Evolutionary conservation across 768 basidiomycete genomes (phyloP).

Genomic region (Tylopilus felleus): DNA sequence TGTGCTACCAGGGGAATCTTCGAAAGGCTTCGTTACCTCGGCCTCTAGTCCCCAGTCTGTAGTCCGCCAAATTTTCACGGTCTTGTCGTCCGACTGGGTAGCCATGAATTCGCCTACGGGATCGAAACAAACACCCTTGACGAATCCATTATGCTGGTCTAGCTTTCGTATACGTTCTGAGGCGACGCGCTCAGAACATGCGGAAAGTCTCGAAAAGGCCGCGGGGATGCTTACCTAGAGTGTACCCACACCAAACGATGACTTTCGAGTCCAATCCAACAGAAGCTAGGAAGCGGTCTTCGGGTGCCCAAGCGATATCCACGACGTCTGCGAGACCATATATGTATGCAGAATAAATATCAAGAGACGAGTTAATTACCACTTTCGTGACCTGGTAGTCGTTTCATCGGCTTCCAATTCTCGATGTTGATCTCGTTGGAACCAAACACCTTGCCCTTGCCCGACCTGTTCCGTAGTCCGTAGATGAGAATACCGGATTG

Average conservation of each 20-base stretch:
- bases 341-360: constrained; percentile 1
- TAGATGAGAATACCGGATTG: constrained; percentile 1
- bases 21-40: constrained; percentile 86
- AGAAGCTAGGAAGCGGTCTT: constrained; percentile 88
- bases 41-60: constrained; percentile 86
- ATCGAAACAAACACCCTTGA: constrained; percentile 99
- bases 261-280: constrained; percentile 91
- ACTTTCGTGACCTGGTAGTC: constrained; percentile 91
- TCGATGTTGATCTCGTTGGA: constrained; percentile 95
- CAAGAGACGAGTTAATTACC: constrained; percentile 47
- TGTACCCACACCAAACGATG: constrained; percentile 91
- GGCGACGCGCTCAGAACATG: neutral
- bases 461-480: constrained; percentile 46
- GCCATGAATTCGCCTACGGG: constrained; percentile 97
- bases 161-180: constrained; percentile 81
- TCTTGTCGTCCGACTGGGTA: constrained; percentile 95
- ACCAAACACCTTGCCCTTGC: constrained; percentile 88
- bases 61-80: constrained; percentile 96
- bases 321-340: constrained; percentile 71
- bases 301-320: constrained; percentile 93
- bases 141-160: constrained; percentile 90
- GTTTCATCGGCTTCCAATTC: constrained; percentile 92
- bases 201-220: neutral
- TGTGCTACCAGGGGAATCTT: constrained; percentile 90
- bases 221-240: constrained; percentile 60